Base-by-base conservation (phyloP, 192 early-diverging fungal genomes). In the Entomortierella lignicola region DNA sequence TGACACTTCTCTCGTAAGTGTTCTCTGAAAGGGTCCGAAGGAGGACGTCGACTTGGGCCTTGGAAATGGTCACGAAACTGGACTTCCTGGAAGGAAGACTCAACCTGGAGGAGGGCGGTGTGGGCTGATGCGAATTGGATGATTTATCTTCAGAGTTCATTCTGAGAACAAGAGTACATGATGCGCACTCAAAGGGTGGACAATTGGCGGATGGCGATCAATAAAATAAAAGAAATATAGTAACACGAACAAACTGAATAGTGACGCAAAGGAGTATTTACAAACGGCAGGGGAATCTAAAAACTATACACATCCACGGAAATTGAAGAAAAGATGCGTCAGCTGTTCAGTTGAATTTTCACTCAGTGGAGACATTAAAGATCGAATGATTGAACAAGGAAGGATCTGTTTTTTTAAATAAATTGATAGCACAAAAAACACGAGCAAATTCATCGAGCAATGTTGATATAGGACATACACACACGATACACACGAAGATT, bases 61-160 rank as follows among this genome's bases (percentile, higher is more conserved):
- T 89, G 52, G 87, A 85, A 53, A 89, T 87, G 34, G 81, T 85
- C 66, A 71, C 69, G 71, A 89, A 82, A 66, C 81, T 83, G 47
- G 83, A 81, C 44, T 84, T 80, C 66, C 75, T 85, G 60, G 80
- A 70, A 47, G 80, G 77, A 65, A 81, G 77, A 51, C 67, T 71
- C 72, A 83, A 64, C 61, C 77, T 79, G 67, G 86, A 82, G 50
- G 84, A 82, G 59, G 82, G 62, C 47, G 83, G 63, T 79, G 81
- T 79, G 66, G 80, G 68, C 62, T 81, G 83, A 77, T 66, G 77
- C 41, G 63, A 68, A 42, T 69, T 81, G 57, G 77, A 60, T 61
- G 71, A 37, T 80, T 80, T 80, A 75, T 89, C 85, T 84, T 89
- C 85, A 84, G 82, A 85, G 73, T 80, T 88, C 83, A 88, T 88